Base-by-base conservation (phyloP, 805 yeast genomes). In the Metschnikowia anglica region DNA sequence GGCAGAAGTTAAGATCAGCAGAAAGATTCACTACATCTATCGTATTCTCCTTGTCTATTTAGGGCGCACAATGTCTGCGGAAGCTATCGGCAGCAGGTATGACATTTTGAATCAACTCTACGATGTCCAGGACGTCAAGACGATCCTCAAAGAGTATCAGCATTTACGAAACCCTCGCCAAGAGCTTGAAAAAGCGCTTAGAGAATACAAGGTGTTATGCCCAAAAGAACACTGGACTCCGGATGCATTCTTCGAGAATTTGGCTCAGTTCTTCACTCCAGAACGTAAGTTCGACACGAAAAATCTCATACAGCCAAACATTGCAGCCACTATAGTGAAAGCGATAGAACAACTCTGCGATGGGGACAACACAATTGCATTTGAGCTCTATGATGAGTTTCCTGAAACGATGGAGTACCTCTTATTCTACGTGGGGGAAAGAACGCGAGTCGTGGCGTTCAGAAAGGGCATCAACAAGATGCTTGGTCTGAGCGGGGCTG, bases 321-420 rank as follows among this genome's bases (percentile, higher is more conserved):
- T 56, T 37, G 49, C 58, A 11, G 46, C 48, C 15, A 36, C 25
- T 12, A 25, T 65, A 21, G 54, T 55, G 48, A 17, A 17, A 20
- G 41, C 47, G 5, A 45, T 66, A 12, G 49, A 51, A 34, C 15
- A 43, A 16, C 47, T 51, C 31, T 54, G 58, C 25, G 43, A 48
- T 11, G 52, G 48, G 6, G 54, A 57, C 37, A 42, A 28, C 7
- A 17, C 35, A 4, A 39, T 49, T 20, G 63, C 66, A 13, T 66
- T 59, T 39, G 39, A 44, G 19, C 48, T 67, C 37, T 61, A 62
- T 60, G 68, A 66, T 37, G 49, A 59, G 30, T 68, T 48, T 41
- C 73, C 72, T 7, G 57, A 55, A 21, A 57, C 69, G 5, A 53
- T 68, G 28, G 69, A 63, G 46, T 63, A 50, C 34, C 49, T 66